phyloP scores from a whole-genome alignment of 306 rosid species.

The Gynostemma pentaphyllum region DNA sequence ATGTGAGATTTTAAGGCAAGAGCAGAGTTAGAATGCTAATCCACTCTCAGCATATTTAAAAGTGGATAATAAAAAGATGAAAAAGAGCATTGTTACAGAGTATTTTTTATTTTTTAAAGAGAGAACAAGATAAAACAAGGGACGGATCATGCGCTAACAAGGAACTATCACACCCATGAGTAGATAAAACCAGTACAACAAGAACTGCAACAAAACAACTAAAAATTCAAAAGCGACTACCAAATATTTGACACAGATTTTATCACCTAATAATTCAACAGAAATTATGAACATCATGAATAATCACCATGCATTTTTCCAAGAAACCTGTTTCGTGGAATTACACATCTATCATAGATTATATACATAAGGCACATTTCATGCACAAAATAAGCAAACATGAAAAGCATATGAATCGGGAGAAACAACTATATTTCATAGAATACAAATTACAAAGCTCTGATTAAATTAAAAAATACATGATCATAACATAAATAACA shows the following conservation, averaged over 20 bases:
- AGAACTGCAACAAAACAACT: background rate
- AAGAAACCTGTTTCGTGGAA: background rate
- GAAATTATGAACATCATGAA: background rate
- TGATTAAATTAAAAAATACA: background rate
- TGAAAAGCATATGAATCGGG: background rate
- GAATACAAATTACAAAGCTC: background rate
- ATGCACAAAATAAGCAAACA: background rate
- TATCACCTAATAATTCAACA: background rate
- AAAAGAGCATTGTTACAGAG: too few species aligned
- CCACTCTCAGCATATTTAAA: background rate
- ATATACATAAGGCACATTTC: background rate
- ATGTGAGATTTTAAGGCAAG: background rate
- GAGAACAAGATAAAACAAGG: background rate
- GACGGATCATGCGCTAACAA: background rate
- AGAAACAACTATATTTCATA: background rate
- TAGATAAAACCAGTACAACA: background rate
- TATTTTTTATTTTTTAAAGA: too few species aligned
- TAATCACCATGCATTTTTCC: background rate
- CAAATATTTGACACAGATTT: background rate
- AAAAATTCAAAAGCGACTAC: background rate
- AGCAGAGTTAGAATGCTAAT: background rate
- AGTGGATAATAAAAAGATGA: background rate
- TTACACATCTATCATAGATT: background rate
- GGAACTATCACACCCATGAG: background rate
- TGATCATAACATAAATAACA: slow-evolving; percentile 15